Conservation (phyloP, 1,284 basidiomycete genomes). For the Ustilago crameri region DNA sequence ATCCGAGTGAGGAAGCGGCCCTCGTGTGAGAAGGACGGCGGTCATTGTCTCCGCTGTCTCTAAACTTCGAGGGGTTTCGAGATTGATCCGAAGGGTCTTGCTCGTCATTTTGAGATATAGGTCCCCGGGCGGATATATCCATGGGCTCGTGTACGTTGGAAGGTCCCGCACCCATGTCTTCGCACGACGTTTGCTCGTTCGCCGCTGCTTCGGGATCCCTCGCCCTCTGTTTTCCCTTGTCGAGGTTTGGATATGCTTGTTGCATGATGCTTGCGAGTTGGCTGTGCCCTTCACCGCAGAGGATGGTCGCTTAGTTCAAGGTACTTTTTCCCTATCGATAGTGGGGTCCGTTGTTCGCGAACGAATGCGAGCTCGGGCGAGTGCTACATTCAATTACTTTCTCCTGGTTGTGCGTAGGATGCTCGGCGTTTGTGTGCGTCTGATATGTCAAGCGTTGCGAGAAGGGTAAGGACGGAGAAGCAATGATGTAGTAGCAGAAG, state of each 20-base stretch:
- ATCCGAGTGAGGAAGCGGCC: constrained; percentile 40
- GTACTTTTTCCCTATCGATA: background rate
- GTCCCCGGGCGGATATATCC: constrained; percentile 10
- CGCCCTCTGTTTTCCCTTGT: constrained; percentile 32
- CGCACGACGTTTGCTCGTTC: background rate
- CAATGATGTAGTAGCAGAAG: no score
- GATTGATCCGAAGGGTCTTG: background rate
- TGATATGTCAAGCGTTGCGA: no score
- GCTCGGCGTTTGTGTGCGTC: no score
- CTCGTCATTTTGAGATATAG: background rate
- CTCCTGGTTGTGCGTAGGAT: no score
- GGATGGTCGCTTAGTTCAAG: background rate
- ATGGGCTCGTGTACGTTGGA: constrained; percentile 12
- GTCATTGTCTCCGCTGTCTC: background rate
- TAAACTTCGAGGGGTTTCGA: constrained; percentile 3
- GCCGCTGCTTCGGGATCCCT: constrained; percentile 5
- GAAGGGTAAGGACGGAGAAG: no score
- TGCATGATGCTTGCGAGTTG: constrained; percentile 7
- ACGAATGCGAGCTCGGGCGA: background rate
- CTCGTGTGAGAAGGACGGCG: constrained; percentile 30
- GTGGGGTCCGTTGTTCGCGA: background rate
- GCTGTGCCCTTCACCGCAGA: background rate
- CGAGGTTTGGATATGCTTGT: constrained; percentile 1
- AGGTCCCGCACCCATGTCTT: constrained; percentile 1
- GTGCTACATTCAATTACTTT: no score